These are phyloP conservation scores for Podila epigama DNA, from an alignment of 192 early-diverging fungal species.

Conservation along the genomic window DNA sequence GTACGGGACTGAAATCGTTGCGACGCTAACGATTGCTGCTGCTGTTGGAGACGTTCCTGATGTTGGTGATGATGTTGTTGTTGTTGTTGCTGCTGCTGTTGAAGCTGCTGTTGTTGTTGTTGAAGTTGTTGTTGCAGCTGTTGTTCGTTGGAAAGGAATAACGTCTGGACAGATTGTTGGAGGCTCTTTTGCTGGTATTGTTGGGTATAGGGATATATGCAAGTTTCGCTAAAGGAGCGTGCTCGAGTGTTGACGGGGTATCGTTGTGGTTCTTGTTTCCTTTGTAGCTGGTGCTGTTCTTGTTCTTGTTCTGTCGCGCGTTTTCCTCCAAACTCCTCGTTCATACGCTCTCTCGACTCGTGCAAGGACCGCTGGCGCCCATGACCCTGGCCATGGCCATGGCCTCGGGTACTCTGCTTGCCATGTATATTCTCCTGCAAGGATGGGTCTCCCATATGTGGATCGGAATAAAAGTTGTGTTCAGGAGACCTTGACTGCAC, in stretches of 20 bases:
- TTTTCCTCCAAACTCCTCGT: neutral
- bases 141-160: no score
- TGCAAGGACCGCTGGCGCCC: slow-evolving; percentile 28
- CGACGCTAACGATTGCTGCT: neutral
- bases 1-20: neutral
- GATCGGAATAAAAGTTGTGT: neutral
- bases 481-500: no score
- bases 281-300: neutral
- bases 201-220: slow-evolving; percentile 28
- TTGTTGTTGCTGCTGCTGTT: slow-evolving; percentile 5
- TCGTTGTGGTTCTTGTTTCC: no score
- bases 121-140: no score
- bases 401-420: neutral
- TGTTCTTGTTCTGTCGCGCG: neutral
- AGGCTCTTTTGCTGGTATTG: neutral
- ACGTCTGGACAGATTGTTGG: no score
- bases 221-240: slow-evolving; percentile 40
- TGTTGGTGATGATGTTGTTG: slow-evolving; percentile 8
- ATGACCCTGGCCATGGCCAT: slow-evolving; percentile 14
- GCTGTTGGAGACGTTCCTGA: neutral
- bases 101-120: no score
- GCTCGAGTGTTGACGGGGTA: slow-evolving; percentile 5
- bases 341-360: slow-evolving; percentile 1
- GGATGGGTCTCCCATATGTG: neutral
- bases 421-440: neutral